A percentile compares a stretch with the other conserved stretches of the same genome.
phyloP scores from a whole-genome alignment of 495 filamentous ascomycete genomes.

The Aspergillus olivimuriae region DNA sequence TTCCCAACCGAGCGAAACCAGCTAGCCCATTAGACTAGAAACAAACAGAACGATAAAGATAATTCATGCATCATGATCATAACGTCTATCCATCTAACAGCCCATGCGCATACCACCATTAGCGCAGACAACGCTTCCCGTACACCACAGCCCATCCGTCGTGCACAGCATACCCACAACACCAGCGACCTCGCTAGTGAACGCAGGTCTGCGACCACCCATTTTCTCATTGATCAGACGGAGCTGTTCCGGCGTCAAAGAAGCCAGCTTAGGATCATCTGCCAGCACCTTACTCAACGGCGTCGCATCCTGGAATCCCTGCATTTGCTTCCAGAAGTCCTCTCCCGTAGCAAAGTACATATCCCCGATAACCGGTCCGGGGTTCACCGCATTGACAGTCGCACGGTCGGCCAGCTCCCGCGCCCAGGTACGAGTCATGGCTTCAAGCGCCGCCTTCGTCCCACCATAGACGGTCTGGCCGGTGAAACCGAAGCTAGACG shows the following conservation, averaged over 20 bases:
- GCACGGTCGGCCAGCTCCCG: constrained; percentile 69
- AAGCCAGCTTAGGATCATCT: constrained; percentile 36
- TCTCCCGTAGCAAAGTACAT: constrained; percentile 57
- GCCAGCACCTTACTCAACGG: constrained; percentile 50
- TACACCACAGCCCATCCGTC: constrained; percentile 69
- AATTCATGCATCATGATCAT: not conserved
- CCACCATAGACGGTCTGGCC: constrained; percentile 77
- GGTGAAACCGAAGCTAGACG: constrained; percentile 60
- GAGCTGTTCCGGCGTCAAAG: constrained; percentile 55
- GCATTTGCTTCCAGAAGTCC: constrained; percentile 49
- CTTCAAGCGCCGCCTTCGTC: constrained; percentile 82
- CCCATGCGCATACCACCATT: constrained; percentile 68
- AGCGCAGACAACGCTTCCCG: constrained; percentile 79
- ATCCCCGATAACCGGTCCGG: constrained; percentile 78
- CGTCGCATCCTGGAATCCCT: constrained; percentile 59
- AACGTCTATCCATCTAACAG: not conserved
- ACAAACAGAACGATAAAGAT: not conserved
- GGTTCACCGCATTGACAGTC: constrained; percentile 86
- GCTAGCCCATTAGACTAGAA: not conserved
- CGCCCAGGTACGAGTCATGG: constrained; percentile 89
- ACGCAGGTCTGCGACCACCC: constrained; percentile 63
- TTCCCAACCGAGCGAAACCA: too few relatives aligned
- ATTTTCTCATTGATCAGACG: constrained; percentile 52
- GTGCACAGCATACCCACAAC: constrained; percentile 79
- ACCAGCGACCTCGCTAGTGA: constrained; percentile 72